Evolutionary conservation across 148 eudicot genomes (phyloP).

Genomic region (Rhododendron griersonianum): DNA sequence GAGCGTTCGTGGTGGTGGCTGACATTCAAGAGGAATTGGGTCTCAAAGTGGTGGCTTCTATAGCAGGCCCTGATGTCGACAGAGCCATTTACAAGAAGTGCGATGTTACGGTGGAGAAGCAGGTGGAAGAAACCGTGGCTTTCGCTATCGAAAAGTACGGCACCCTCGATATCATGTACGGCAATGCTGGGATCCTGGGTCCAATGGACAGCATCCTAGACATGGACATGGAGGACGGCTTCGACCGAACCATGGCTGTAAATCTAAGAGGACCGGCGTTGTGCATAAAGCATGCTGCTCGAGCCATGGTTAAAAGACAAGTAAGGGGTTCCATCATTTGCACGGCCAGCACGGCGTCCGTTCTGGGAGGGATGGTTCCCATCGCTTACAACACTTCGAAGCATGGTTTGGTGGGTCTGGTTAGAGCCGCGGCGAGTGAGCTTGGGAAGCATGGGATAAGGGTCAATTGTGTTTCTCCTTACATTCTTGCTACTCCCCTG

Average conservation of each 20-base stretch:
- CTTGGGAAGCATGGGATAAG: background rate
- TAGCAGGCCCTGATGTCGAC: background rate
- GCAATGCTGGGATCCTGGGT: background rate
- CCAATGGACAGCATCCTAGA: background rate
- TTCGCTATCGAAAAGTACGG: background rate
- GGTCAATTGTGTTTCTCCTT: background rate
- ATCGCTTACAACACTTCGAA: background rate
- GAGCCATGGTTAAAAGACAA: background rate
- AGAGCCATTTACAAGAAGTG: background rate
- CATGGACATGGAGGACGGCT: background rate
- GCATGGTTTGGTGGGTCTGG: background rate
- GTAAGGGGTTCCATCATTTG: background rate
- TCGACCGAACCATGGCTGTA: background rate
- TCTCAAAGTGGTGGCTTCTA: background rate
- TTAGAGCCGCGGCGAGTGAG: background rate
- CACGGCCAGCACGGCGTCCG: background rate
- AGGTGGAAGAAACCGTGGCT: background rate
- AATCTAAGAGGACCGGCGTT: background rate
- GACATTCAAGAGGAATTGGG: conserved; percentile 17
- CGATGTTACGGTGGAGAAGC: background rate
- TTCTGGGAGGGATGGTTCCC: background rate
- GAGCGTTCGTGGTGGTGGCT: conserved; percentile 11
- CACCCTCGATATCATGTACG: background rate
- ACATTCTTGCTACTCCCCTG: background rate
- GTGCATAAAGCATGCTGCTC: background rate